A percentile compares a stretch with the other conserved stretches of the same genome.
These are phyloP conservation scores for Mortierella claussenii DNA, from an alignment of 192 early-diverging fungal genomes.

Conservation along the genomic window DNA sequence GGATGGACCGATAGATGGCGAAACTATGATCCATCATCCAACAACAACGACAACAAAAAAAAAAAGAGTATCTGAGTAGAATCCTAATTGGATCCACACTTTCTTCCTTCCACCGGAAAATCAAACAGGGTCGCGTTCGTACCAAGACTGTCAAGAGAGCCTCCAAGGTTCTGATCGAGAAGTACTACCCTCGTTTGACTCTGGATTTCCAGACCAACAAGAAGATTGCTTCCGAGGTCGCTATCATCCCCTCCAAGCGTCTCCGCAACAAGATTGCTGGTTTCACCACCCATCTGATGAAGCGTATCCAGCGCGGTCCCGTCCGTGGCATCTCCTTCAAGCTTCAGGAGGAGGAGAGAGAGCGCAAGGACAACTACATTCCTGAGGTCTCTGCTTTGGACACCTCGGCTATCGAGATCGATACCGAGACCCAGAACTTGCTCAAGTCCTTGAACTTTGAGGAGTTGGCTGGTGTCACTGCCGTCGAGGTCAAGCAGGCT, in stretches of 20 bases:
- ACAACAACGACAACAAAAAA: neutral
- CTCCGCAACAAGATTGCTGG: conserved; percentile 99
- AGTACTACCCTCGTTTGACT: conserved; percentile 99
- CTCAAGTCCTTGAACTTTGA: conserved; percentile 98
- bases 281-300: conserved; percentile 99
- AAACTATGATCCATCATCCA: neutral
- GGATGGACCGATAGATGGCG: too few species aligned
- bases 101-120: neutral
- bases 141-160: conserved; percentile 99
- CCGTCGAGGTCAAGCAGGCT: conserved; percentile 61
- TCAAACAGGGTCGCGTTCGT: conserved; percentile 88
- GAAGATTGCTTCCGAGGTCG: conserved; percentile 97
- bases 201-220: conserved; percentile 99
- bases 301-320: conserved; percentile 98
- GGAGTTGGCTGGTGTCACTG: conserved; percentile 84
- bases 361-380: conserved; percentile 99
- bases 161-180: conserved; percentile 99
- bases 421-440: conserved; percentile 94
- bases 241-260: conserved; percentile 98
- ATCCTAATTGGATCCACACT: neutral
- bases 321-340: conserved; percentile 99
- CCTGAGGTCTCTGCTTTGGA: conserved; percentile 98
- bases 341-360: conserved; percentile 99
- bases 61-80: neutral
- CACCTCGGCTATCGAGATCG: conserved; percentile 91